Evolutionary conservation across 768 basidiomycete genomes (phyloP).

Genomic region (Podaxis sp.): DNA sequence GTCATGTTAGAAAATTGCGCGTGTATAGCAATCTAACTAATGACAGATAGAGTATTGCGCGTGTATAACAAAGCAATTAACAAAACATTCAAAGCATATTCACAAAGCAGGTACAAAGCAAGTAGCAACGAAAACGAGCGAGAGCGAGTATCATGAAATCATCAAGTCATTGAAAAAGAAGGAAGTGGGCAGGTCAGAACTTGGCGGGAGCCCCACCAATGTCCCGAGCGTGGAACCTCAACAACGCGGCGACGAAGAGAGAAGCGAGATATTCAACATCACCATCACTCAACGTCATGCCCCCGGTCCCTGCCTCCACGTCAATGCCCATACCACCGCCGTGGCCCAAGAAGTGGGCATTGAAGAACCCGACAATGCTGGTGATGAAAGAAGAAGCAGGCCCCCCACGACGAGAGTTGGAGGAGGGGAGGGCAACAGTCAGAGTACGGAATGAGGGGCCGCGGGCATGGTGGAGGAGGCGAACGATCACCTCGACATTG

Average conservation of each 20-base stretch:
- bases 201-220: not conserved
- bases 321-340: not conserved
- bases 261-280: constrained; percentile 4
- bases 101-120: not conserved
- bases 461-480: not conserved
- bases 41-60: not conserved
- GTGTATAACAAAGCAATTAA: not conserved
- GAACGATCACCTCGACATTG: not conserved
- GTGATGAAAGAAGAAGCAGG: not conserved
- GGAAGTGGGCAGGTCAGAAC: not conserved
- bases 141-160: not conserved
- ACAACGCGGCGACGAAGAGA: not conserved
- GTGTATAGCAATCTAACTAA: too few relatives aligned
- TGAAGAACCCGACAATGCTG: not conserved
- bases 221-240: not conserved
- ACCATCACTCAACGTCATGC: not conserved
- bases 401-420: not conserved
- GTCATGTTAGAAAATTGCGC: too few relatives aligned
- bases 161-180: not conserved
- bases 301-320: not conserved
- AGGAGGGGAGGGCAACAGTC: not conserved
- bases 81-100: not conserved
- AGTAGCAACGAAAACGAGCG: not conserved
- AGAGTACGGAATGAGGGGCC: not conserved
- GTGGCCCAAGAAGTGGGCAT: not conserved